Conservation (phyloP, 805 yeast genomes). For the Metschnikowia lunata region DNA sequence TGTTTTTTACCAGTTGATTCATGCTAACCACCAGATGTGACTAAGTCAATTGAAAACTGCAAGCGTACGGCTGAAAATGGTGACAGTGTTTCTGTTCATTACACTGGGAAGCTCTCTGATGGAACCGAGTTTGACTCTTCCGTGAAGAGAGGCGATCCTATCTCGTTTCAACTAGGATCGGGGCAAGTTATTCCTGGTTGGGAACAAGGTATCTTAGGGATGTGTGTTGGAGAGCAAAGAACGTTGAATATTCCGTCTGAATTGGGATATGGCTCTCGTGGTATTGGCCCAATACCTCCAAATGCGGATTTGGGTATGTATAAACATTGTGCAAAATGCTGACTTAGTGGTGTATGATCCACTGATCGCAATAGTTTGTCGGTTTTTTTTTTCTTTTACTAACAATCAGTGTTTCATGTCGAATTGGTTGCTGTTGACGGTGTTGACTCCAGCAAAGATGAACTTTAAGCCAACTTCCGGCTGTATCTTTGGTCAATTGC, state of each 20-base stretch:
- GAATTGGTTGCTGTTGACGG: slow-evolving; percentile 58
- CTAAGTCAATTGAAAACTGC: slow-evolving; percentile 47
- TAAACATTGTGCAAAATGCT: no score
- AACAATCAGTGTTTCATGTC: slow-evolving; percentile 47
- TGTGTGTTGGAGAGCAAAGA: slow-evolving; percentile 89
- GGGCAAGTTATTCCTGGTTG: slow-evolving; percentile 86
- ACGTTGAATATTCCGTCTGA: slow-evolving; percentile 73
- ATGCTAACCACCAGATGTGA: slow-evolving; percentile 15
- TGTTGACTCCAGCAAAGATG: slow-evolving; percentile 11
- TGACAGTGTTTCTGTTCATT: slow-evolving; percentile 71
- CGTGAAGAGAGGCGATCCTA: slow-evolving; percentile 56
- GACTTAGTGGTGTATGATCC: no score
- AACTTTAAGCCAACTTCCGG: slow-evolving; percentile 5
- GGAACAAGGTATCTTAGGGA: slow-evolving; percentile 73
- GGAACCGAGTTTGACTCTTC: slow-evolving; percentile 79
- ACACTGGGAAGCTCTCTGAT: slow-evolving; percentile 64
- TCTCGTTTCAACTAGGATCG: slow-evolving; percentile 66
- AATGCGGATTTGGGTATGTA: slow-evolving; percentile 56
- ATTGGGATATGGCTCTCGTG: slow-evolving; percentile 72
- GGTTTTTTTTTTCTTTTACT: slow-evolving; percentile 12
- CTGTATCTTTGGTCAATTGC: no score
- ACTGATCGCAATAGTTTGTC: neutral
- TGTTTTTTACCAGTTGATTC: neutral
- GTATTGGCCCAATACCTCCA: slow-evolving; percentile 76
- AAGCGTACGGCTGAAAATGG: slow-evolving; percentile 54